A percentile compares a stretch with the other conserved stretches of the same genome.
phyloP scores from a whole-genome alignment of 257 asterid species.

The Oldenlandia corymbosa region DNA sequence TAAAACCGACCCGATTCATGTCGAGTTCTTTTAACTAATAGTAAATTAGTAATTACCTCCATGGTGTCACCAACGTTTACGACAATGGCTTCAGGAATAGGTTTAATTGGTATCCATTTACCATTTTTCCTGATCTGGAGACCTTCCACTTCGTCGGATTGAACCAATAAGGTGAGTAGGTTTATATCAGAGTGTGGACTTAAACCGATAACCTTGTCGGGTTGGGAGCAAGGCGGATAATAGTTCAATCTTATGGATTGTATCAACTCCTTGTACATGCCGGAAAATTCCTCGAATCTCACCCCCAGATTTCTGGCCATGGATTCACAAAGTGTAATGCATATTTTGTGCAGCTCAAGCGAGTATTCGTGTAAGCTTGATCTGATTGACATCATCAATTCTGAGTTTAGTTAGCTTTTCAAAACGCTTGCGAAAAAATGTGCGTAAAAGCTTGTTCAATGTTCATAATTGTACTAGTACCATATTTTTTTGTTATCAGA shows the following conservation, averaged over 20 bases:
- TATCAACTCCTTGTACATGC: constrained; percentile 14
- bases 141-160: constrained; percentile 27
- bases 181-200: constrained; percentile 34
- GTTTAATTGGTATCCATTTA: constrained; percentile 19
- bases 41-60: constrained; percentile 18
- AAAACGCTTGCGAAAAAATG: too few relatives aligned
- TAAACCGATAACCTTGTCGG: constrained; percentile 27
- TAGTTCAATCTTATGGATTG: constrained; percentile 29
- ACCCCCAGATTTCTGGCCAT: constrained; percentile 27
- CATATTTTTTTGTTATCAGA: too few relatives aligned
- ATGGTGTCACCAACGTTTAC: constrained; percentile 28
- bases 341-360: constrained; percentile 14
- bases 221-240: constrained; percentile 24
- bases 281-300: constrained; percentile 12
- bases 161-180: constrained; percentile 23
- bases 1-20: too few relatives aligned
- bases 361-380: constrained; percentile 19
- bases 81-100: constrained; percentile 21
- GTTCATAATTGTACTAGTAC: too few relatives aligned
- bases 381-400: neutral
- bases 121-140: constrained; percentile 27
- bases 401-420: too few relatives aligned
- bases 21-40: too few relatives aligned
- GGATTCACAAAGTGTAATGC: constrained; percentile 10
- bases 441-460: too few relatives aligned